A percentile compares a stretch with the other conserved stretches of the same genome.
phyloP scores from a whole-genome alignment of 768 basidiomycete species.

The Agrocybe chaxingu region DNA sequence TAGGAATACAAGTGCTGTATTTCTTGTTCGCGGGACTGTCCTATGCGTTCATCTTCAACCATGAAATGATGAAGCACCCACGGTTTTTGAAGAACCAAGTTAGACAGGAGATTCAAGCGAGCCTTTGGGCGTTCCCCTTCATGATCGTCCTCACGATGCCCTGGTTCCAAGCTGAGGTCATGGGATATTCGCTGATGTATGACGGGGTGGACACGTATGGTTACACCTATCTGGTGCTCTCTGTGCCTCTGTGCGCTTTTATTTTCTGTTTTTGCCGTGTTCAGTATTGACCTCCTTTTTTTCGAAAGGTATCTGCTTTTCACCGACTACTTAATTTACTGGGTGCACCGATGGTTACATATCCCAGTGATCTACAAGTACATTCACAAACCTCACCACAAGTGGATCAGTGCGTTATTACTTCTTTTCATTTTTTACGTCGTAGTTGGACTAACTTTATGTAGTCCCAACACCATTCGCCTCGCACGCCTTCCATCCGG shows the following conservation, averaged over 20 bases:
- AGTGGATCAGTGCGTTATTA: constrained; percentile 82
- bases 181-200: constrained; percentile 81
- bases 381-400: constrained; percentile 97
- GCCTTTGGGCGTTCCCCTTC: constrained; percentile 72
- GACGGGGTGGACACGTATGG: constrained; percentile 78
- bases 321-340: constrained; percentile 94
- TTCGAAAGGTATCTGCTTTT: constrained; percentile 26
- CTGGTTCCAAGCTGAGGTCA: constrained; percentile 91
- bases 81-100: constrained; percentile 90
- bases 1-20: constrained; percentile 85
- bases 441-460: constrained; percentile 7
- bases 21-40: constrained; percentile 85
- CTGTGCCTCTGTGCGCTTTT: constrained; percentile 59
- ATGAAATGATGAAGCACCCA: constrained; percentile 93
- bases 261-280: not conserved
- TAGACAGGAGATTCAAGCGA: constrained; percentile 70
- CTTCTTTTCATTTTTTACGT: not conserved
- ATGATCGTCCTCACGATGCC: constrained; percentile 88
- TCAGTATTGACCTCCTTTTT: constrained; percentile 11
- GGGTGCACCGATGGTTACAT: constrained; percentile 93
- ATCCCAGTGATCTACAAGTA: constrained; percentile 83
- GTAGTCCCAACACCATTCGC: constrained; percentile 96
- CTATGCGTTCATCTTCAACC: constrained; percentile 87
- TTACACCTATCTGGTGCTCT: constrained; percentile 65
- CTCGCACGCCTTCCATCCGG: constrained; percentile 95